Evolutionary conservation across 1,284 basidiomycete genomes (phyloP).

Genomic region (Apiotrichum montevideense): DNA sequence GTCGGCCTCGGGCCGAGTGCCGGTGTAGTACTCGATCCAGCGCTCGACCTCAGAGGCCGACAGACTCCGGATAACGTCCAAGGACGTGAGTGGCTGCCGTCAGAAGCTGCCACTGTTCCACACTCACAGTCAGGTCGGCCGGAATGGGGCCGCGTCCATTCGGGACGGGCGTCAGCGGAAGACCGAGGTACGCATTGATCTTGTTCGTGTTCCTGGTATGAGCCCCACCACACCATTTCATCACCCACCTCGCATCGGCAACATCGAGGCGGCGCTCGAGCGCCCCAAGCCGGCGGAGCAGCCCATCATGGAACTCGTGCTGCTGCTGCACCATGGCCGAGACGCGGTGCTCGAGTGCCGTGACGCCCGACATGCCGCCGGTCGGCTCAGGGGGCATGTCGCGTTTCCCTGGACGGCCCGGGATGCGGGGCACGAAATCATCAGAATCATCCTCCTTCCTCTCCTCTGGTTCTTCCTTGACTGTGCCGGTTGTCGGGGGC

Average conservation of each 20-base stretch:
- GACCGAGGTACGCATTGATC: slow-evolving; percentile 10
- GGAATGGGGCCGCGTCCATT: slow-evolving; percentile 4
- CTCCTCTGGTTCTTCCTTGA: slow-evolving; percentile 11
- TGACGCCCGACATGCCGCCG: not conserved
- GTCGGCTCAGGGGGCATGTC: not conserved
- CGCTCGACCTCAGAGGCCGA: not conserved
- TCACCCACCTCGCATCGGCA: slow-evolving; percentile 8
- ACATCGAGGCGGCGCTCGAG: not conserved
- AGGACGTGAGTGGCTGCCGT: slow-evolving; percentile 9
- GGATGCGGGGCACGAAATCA: not conserved
- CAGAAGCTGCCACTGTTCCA: not conserved
- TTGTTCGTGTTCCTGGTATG: slow-evolving; percentile 8
- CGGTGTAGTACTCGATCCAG: slow-evolving; percentile 17
- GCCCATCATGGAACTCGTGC: slow-evolving; percentile 10
- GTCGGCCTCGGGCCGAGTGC: not conserved
- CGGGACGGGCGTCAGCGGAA: slow-evolving; percentile 8
- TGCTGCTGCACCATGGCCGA: slow-evolving; percentile 5
- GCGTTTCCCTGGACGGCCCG: not conserved
- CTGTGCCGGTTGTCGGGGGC: slow-evolving; percentile 2
- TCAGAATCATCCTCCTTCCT: not conserved
- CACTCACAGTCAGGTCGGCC: slow-evolving; percentile 9
- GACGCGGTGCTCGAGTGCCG: slow-evolving; percentile 7
- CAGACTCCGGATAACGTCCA: slow-evolving; percentile 5
- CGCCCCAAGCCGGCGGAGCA: not conserved
- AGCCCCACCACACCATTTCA: not conserved